These are phyloP conservation scores for Beauveria brongniartii DNA, from an alignment of 2,329 filamentous ascomycete genomes.

Conservation along the genomic window DNA sequence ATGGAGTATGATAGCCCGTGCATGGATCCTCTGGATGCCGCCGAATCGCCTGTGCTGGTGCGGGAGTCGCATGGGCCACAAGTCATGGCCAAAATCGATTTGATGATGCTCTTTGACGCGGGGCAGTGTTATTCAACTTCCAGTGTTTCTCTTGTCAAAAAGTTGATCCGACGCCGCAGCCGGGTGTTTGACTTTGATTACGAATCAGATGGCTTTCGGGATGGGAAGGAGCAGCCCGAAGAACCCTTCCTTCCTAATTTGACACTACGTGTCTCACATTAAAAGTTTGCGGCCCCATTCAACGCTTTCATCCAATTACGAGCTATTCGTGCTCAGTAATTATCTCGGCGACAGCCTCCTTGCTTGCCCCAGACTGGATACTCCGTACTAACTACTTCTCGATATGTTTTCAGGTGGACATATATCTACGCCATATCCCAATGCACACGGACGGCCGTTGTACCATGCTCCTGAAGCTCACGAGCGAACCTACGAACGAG, in stretches of 20 bases:
- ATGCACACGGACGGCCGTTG: too few relatives aligned
- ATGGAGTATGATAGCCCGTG: neutral
- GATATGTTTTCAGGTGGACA: too few relatives aligned
- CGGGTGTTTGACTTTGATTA: neutral
- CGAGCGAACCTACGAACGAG: neutral
- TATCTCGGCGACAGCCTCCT: too few relatives aligned
- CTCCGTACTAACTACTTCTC: too few relatives aligned
- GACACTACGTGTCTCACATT: constrained; percentile 1
- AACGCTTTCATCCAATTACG: too few relatives aligned
- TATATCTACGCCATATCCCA: too few relatives aligned
- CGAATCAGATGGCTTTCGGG: neutral
- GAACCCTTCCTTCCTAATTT: neutral
- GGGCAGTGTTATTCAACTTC: neutral
- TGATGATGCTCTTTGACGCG: neutral
- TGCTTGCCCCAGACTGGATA: too few relatives aligned
- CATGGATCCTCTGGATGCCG: neutral
- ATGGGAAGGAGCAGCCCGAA: neutral
- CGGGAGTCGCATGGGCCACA: neutral
- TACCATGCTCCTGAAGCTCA: neutral
- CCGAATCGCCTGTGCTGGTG: neutral
- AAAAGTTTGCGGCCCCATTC: too few relatives aligned
- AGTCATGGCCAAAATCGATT: neutral
- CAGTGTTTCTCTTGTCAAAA: neutral
- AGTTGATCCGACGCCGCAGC: neutral
- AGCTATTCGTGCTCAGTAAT: too few relatives aligned